Evolutionary conservation across 2,329 filamentous ascomycete genomes (phyloP).

Genomic region (Fusarium transvaalense): DNA sequence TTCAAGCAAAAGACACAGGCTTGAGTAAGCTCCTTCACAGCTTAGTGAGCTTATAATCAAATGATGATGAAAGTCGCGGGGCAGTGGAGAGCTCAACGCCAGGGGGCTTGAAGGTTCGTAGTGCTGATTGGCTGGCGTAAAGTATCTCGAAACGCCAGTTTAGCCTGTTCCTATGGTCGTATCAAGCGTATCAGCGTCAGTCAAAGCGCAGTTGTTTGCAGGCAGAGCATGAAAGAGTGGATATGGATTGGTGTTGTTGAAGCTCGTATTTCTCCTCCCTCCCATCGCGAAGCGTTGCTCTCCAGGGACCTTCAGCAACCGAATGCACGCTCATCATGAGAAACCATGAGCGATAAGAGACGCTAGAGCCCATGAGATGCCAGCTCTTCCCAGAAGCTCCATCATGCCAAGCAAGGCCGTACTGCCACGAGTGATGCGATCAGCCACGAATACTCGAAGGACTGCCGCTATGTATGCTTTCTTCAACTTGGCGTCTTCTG

Average conservation of each 20-base stretch:
- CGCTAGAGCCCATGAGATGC: slow-evolving; percentile 52
- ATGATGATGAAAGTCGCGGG: slow-evolving; percentile 34
- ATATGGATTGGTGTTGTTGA: background rate
- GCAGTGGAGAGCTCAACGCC: slow-evolving; percentile 35
- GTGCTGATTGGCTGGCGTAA: slow-evolving; percentile 29
- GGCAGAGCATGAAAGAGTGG: background rate
- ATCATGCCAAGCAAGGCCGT: slow-evolving; percentile 48
- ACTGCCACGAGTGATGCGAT: slow-evolving; percentile 56
- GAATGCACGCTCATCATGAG: slow-evolving; percentile 16
- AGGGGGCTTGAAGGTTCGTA: background rate
- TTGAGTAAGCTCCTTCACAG: slow-evolving; percentile 8
- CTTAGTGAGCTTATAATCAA: slow-evolving; percentile 11
- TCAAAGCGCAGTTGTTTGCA: background rate
- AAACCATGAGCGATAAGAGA: slow-evolving; percentile 27
- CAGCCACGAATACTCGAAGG: slow-evolving; percentile 59
- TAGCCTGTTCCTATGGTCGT: slow-evolving; percentile 25
- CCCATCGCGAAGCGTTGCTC: background rate
- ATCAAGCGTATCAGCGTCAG: slow-evolving; percentile 1
- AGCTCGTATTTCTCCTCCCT: background rate
- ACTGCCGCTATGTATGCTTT: slow-evolving; percentile 55
- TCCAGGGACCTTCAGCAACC: background rate
- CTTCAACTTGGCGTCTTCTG: slow-evolving; percentile 48
- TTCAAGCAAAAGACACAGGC: background rate
- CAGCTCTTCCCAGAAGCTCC: slow-evolving; percentile 51
- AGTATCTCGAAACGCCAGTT: slow-evolving; percentile 12